A percentile compares a stretch with the other conserved stretches of the same genome.
Evolutionary conservation across 140 eudicot genomes (phyloP).

Genomic region (Stevia rebaudiana): DNA sequence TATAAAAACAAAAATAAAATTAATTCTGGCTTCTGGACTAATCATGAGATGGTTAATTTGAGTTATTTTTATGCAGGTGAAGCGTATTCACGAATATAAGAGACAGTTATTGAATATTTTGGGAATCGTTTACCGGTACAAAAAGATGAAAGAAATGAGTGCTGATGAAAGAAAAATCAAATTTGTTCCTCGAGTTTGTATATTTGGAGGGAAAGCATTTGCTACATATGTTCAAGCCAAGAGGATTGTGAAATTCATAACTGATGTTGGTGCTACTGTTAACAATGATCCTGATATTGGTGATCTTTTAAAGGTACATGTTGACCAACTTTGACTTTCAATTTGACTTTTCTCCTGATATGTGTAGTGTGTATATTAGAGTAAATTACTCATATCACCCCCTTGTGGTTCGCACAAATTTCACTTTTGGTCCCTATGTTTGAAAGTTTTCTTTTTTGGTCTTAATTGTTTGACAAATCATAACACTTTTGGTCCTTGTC

Average conservation of each 20-base stretch:
- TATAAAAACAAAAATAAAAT: not conserved
- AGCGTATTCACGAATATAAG: constrained; percentile 92
- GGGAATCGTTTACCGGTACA: constrained; percentile 87
- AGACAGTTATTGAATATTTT: constrained; percentile 75
- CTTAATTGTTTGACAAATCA: too few relatives aligned
- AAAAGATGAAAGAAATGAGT: constrained; percentile 91
- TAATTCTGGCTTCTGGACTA: not conserved
- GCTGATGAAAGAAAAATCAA: constrained; percentile 60
- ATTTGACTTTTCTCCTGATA: not conserved
- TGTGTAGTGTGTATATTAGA: not conserved
- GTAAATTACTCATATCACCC: too few relatives aligned
- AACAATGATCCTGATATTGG: constrained; percentile 94
- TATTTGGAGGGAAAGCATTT: constrained; percentile 99
- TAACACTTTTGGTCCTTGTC: too few relatives aligned
- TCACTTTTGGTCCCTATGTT: too few relatives aligned
- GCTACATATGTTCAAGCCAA: constrained; percentile 95
- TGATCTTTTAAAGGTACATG: constrained; percentile 67
- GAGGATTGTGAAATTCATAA: constrained; percentile 90
- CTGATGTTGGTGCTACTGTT: constrained; percentile 86
- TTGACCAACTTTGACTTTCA: not conserved
- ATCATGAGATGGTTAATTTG: constrained; percentile 6
- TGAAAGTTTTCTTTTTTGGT: too few relatives aligned
- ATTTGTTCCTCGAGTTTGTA: constrained; percentile 86
- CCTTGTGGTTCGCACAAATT: too few relatives aligned
- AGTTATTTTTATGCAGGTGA: constrained; percentile 42